Percentiles rank a stretch among this genome's conserved stretches.
phyloP scores from a whole-genome alignment of 2,329 filamentous ascomycete genomes.

The Trichoderma gracile region DNA sequence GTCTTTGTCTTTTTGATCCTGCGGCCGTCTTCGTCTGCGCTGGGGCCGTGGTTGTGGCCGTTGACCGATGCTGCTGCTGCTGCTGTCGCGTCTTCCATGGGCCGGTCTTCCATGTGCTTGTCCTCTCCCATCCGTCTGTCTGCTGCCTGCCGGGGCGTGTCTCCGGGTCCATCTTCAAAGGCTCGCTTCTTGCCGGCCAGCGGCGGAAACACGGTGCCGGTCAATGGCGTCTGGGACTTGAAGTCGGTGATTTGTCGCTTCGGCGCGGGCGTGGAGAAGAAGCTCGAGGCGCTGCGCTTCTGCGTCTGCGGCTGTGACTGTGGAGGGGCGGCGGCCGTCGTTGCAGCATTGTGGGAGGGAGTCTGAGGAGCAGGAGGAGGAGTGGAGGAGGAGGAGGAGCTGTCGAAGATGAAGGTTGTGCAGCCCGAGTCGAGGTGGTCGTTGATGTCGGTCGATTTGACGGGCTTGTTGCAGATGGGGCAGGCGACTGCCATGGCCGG shows the following conservation, averaged over 20 bases:
- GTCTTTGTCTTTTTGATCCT: conserved; percentile 66
- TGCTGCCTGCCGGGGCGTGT: conserved; percentile 8
- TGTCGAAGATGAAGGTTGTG: conserved; percentile 62
- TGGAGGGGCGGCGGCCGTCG: conserved; percentile 34
- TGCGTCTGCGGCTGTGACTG: conserved; percentile 38
- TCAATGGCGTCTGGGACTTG: conserved; percentile 38
- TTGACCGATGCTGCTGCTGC: background rate
- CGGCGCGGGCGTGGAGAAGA: conserved; percentile 62
- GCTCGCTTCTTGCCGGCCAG: conserved; percentile 50
- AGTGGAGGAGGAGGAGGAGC: conserved; percentile 33
- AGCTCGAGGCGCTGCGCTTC: conserved; percentile 58
- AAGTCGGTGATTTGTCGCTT: conserved; percentile 49
- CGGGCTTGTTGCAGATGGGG: conserved; percentile 75
- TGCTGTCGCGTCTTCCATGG: conserved; percentile 21
- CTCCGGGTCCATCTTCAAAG: conserved; percentile 57
- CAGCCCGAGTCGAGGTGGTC: conserved; percentile 87
- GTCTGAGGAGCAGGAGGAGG: conserved; percentile 36
- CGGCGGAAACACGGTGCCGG: conserved; percentile 38
- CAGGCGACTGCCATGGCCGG: conserved; percentile 57
- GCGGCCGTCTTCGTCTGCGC: conserved; percentile 41
- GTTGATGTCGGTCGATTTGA: conserved; percentile 78
- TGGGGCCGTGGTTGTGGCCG: background rate
- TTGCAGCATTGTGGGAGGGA: background rate
- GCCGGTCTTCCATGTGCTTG: conserved; percentile 1
- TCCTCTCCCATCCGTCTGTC: conserved; percentile 1